These are phyloP conservation scores for Boletus sp. DNA, from an alignment of 1,284 basidiomycete genomes.

Conservation along the genomic window DNA sequence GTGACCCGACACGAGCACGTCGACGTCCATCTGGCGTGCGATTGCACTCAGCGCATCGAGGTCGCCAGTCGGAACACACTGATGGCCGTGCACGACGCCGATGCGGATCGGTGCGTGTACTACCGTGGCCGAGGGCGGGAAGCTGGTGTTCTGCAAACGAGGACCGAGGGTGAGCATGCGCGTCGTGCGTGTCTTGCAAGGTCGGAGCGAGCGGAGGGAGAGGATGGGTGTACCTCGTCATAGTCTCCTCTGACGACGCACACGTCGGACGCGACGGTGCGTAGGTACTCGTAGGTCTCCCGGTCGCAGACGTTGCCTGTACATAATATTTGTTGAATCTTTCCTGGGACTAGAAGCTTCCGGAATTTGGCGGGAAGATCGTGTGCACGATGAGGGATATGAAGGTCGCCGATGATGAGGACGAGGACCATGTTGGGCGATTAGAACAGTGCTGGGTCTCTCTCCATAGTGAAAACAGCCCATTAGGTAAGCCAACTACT, in stretches of 20 bases:
- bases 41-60: conserved; percentile 83
- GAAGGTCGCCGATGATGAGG: conserved; percentile 90
- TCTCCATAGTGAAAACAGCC: not conserved
- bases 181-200: not conserved
- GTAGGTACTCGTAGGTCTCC: conserved; percentile 96
- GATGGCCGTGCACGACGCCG: conserved; percentile 93
- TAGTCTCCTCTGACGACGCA: conserved; percentile 93
- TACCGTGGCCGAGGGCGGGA: conserved; percentile 82
- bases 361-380: conserved; percentile 96
- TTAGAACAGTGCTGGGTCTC: not conserved
- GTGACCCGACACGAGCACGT: conserved; percentile 90
- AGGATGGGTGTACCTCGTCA: conserved; percentile 68
- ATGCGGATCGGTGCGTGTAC: conserved; percentile 87
- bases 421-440: conserved; percentile 64
- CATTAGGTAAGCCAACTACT: conserved; percentile 26
- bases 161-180: conserved; percentile 11
- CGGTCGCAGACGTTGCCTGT: conserved; percentile 98
- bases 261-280: conserved; percentile 94
- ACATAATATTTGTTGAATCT: conserved; percentile 97
- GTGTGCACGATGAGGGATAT: conserved; percentile 85
- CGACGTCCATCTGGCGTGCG: conserved; percentile 95
- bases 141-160: conserved; percentile 51
- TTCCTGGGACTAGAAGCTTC: conserved; percentile 93
- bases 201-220: not conserved
- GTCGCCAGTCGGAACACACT: conserved; percentile 90